Conservation (phyloP, 2,329 filamentous ascomycete genomes). For the Penicillium sp. region DNA sequence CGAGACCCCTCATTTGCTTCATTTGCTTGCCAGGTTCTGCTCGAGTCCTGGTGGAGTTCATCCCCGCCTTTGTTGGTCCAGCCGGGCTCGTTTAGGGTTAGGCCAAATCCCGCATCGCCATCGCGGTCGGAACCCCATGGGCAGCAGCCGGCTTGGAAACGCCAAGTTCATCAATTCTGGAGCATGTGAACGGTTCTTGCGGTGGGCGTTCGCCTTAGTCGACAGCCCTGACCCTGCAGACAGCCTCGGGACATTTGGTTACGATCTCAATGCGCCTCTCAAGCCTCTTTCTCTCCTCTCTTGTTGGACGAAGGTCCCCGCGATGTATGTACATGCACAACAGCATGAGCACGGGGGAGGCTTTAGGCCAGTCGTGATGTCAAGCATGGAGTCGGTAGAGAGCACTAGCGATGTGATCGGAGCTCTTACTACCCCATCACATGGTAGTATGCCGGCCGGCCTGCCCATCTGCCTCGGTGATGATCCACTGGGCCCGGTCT, state of each 20-base stretch:
- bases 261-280: background rate
- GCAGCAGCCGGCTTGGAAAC: background rate
- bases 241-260: background rate
- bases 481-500: slow-evolving; percentile 1
- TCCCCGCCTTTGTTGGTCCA: slow-evolving; percentile 1
- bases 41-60: background rate
- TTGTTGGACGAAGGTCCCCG: too few relatives aligned
- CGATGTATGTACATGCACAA: too few relatives aligned
- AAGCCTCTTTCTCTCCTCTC: background rate
- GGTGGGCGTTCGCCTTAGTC: background rate
- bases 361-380: background rate
- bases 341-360: too few relatives aligned
- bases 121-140: slow-evolving; percentile 4
- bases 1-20: slow-evolving; percentile 1
- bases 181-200: slow-evolving; percentile 4
- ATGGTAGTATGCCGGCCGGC: slow-evolving; percentile 8
- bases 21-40: slow-evolving; percentile 3
- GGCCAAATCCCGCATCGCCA: background rate
- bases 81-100: slow-evolving; percentile 1
- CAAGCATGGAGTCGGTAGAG: background rate
- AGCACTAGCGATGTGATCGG: slow-evolving; percentile 7
- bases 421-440: slow-evolving; percentile 10
- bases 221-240: slow-evolving; percentile 3
- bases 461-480: slow-evolving; percentile 10
- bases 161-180: background rate